These are phyloP conservation scores for Brettanomyces naardenensis DNA, from an alignment of 805 yeast species.

Conservation along the genomic window DNA sequence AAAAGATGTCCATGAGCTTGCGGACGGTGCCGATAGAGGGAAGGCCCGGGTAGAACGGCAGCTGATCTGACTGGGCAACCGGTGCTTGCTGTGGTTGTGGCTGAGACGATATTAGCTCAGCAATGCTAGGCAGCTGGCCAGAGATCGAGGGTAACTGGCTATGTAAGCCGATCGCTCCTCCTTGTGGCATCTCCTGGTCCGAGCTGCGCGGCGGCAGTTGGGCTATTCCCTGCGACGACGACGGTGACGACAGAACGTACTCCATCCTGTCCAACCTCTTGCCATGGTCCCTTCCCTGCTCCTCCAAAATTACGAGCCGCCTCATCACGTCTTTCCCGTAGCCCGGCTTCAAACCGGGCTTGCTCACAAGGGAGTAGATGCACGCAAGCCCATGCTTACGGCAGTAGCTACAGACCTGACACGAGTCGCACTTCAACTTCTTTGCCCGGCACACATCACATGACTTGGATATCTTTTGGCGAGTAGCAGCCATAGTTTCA, in stretches of 20 bases:
- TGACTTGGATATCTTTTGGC: constrained; percentile 9
- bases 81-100: background rate
- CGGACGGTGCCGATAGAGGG: background rate
- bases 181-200: background rate
- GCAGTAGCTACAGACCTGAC: constrained; percentile 12
- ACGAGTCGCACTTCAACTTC: constrained; percentile 14
- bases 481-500: too few species aligned
- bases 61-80: background rate
- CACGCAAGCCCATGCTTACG: constrained; percentile 9
- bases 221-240: background rate
- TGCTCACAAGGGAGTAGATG: constrained; percentile 14
- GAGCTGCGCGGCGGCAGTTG: background rate
- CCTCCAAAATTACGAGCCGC: constrained; percentile 8
- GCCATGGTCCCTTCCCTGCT: constrained; percentile 1
- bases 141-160: too few species aligned
- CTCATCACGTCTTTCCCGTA: constrained; percentile 17
- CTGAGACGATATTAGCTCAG: too few species aligned
- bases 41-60: background rate
- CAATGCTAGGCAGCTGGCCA: too few species aligned
- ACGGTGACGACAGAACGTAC: background rate
- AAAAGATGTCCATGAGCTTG: background rate
- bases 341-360: constrained; percentile 21
- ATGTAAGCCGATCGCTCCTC: background rate
- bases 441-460: constrained; percentile 13
- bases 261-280: background rate